Evolutionary conservation across 768 basidiomycete species (phyloP), one percentile per base, ranked within the genome.

Genomic region (Boletus rufocinnamomeus): DNA sequence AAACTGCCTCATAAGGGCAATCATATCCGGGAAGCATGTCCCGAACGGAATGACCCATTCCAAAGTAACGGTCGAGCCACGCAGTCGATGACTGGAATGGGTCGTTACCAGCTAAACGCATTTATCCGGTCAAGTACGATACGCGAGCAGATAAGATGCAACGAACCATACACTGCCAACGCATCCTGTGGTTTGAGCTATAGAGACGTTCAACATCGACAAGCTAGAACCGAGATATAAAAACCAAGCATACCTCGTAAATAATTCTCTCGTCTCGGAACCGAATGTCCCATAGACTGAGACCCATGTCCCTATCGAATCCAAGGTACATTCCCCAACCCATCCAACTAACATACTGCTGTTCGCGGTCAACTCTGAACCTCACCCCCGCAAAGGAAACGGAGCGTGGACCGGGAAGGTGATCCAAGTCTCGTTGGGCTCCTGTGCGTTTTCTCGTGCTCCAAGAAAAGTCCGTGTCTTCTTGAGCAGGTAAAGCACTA

Each of bases 21-120:
- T 88, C 87, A 66, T 88, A 88, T 44, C 83, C 80, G 1, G 81
- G 79, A n/a, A 88, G 77, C 75, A 88, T 74, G 40, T 85, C 80
- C n/a, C 82, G 79, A n/a, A 82, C 80, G 5, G 76, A 49, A 16
- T 67, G 65, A 0, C 86, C 86, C 84, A 86, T 86, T 37, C 86
- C 86, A 61, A 87, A 87, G 66, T 76, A 81, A 8, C 84, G 74
- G 60, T 87, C 86, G 13, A 86, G 77, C 80, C 82, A 87, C 2
- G 83, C 84, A 6, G 86, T 84, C 0, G 81, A 79, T 3, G 79
- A 70, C 67, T 88, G 86, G 62, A 80, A 75, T 10, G 87, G 87
- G 62, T 88, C 85, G 58, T 79, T 80, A 0, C 86, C 85, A 35
- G 82, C 83, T 84, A 43, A 37, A 40, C 7, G 48, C 6, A 38